phyloP scores from a whole-genome alignment of 169 alveolate species.

The Cryptosporidium xiaoi region DNA sequence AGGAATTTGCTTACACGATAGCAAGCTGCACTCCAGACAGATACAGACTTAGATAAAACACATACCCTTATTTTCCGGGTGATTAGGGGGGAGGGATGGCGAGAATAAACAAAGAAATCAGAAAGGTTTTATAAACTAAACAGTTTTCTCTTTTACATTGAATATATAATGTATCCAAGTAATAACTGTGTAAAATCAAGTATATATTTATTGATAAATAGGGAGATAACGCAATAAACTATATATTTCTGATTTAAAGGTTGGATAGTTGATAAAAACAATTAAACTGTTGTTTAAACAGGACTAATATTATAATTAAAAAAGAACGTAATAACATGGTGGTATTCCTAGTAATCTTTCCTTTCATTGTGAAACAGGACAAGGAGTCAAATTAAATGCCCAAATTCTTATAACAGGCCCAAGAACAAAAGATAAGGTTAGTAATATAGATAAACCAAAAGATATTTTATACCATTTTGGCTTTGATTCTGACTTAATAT shows the following conservation, averaged over 20 bases:
- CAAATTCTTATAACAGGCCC: slow-evolving; percentile 70
- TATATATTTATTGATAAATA: too few species aligned
- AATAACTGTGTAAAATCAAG: too few species aligned
- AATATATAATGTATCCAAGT: too few species aligned
- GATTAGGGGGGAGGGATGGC: neutral
- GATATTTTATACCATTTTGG: slow-evolving; percentile 82
- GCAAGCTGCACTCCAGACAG: slow-evolving; percentile 50
- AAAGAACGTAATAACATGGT: too few species aligned
- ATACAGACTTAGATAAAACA: slow-evolving; percentile 26
- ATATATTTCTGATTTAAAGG: too few species aligned
- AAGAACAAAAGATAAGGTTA: neutral
- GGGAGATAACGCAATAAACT: too few species aligned
- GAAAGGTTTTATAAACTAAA: neutral
- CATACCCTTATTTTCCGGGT: neutral
- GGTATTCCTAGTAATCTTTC: too few species aligned
- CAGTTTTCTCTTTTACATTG: too few species aligned
- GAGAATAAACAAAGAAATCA: neutral
- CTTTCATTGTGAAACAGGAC: neutral
- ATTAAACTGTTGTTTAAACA: too few species aligned
- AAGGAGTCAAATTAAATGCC: slow-evolving; percentile 60
- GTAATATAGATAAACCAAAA: slow-evolving; percentile 38
- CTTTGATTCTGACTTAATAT: slow-evolving; percentile 79
- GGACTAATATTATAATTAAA: too few species aligned
- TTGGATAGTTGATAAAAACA: too few species aligned
- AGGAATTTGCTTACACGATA: slow-evolving; percentile 46